Evolutionary conservation across 2,329 filamentous ascomycete genomes (phyloP).

Genomic region (Hirsutella thompsonii): DNA sequence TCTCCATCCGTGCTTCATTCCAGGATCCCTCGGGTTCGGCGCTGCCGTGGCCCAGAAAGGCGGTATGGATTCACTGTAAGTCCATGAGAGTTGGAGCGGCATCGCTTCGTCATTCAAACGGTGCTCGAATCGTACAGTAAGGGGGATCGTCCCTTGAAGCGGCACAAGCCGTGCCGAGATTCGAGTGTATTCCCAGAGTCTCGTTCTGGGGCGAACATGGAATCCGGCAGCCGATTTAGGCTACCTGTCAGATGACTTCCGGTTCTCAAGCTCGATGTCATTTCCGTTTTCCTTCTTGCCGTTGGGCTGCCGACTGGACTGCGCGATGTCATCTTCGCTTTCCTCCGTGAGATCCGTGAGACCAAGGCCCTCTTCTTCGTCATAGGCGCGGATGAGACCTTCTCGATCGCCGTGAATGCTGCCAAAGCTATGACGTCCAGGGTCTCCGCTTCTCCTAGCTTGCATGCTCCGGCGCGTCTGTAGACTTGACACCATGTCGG

Average conservation of each 20-base stretch:
- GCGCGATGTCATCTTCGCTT: constrained; percentile 46
- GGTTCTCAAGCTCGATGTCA: constrained; percentile 37
- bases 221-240: neutral
- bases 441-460: constrained; percentile 59
- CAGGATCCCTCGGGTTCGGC: neutral
- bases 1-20: neutral
- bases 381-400: constrained; percentile 78
- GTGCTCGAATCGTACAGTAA: no score
- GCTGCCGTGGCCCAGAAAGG: neutral
- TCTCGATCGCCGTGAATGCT: constrained; percentile 59
- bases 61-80: constrained; percentile 2
- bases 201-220: constrained; percentile 2
- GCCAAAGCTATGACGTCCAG: constrained; percentile 50
- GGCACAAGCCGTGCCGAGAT: neutral
- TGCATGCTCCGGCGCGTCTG: constrained; percentile 94
- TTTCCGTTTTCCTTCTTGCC: constrained; percentile 27
- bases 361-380: constrained; percentile 73
- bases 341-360: constrained; percentile 71
- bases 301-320: constrained; percentile 25
- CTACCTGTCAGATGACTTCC: constrained; percentile 26
- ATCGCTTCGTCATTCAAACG: neutral
- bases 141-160: no score
- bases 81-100: constrained; percentile 2
- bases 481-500: constrained; percentile 78
- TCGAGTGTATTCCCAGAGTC: constrained; percentile 1